phyloP scores from a whole-genome alignment of 176 grass and related monocot genomes.

The Miscanthus lutarioriparius region DNA sequence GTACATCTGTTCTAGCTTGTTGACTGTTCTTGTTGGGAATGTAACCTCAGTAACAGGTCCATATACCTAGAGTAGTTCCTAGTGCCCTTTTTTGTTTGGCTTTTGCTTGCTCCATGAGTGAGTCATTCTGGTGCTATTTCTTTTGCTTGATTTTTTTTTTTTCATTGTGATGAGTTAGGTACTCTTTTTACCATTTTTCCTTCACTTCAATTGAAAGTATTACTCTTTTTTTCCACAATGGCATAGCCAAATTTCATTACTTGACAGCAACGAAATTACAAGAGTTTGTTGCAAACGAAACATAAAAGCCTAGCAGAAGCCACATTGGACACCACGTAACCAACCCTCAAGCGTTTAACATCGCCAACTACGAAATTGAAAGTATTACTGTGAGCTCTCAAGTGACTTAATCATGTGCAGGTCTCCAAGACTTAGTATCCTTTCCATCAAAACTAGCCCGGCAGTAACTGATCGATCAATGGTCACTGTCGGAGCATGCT shows the following conservation, averaged over 20 bases:
- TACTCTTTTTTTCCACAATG: background rate
- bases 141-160: constrained; percentile 7
- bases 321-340: no score
- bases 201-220: constrained; percentile 2
- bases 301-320: no score
- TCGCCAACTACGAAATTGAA: background rate
- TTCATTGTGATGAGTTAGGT: background rate
- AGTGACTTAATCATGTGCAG: constrained; percentile 44
- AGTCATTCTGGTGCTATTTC: background rate
- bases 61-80: constrained; percentile 1
- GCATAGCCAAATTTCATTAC: no score
- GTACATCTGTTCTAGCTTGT: background rate
- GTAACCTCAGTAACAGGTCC: background rate
- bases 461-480: constrained; percentile 65
- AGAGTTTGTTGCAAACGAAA: no score
- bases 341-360: no score
- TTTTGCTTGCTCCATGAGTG: constrained; percentile 16
- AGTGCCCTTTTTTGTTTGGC: background rate
- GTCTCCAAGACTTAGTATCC: constrained; percentile 57
- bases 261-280: no score
- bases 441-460: constrained; percentile 71
- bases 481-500: constrained; percentile 54
- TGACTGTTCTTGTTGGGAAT: background rate
- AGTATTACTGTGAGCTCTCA: constrained; percentile 15
- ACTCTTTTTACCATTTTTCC: background rate